Conservation (phyloP, 345 rosid genomes). For the Euphorbia peplus region DNA sequence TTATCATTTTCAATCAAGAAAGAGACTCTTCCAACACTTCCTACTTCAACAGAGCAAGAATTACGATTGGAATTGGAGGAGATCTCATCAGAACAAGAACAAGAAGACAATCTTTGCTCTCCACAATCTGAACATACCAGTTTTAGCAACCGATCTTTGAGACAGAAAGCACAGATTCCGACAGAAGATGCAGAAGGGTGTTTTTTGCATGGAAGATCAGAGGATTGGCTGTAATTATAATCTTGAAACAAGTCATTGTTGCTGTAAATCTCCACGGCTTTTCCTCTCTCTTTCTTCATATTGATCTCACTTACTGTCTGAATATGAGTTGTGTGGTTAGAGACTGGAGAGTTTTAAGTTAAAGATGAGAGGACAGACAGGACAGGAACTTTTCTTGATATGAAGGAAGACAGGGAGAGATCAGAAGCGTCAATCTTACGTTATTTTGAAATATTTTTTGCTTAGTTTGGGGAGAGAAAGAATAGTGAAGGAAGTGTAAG, state of each 20-base stretch:
- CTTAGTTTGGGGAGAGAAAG: constrained; percentile 7
- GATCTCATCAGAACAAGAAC: constrained; percentile 77
- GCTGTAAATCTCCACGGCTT: constrained; percentile 54
- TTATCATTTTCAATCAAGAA: constrained; percentile 73
- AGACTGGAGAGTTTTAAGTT: too few species aligned
- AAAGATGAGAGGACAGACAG: constrained; percentile 15
- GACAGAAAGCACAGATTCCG: constrained; percentile 83
- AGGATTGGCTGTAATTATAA: constrained; percentile 38
- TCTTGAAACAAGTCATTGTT: constrained; percentile 30
- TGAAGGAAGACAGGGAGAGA: constrained; percentile 31
- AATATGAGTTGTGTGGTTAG: too few species aligned
- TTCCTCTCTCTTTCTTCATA: constrained; percentile 81
- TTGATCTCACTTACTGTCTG: too few species aligned
- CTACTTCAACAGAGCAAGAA: constrained; percentile 58
- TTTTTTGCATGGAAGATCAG: constrained; percentile 71
- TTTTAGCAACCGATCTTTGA: constrained; percentile 77
- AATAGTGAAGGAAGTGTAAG: not conserved
- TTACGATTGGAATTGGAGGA: constrained; percentile 65
- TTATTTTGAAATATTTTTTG: constrained; percentile 33
- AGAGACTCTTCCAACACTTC: constrained; percentile 74
- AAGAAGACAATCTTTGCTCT: constrained; percentile 87
- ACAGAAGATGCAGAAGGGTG: constrained; percentile 71
- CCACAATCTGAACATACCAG: constrained; percentile 95
- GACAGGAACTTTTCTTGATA: constrained; percentile 11
- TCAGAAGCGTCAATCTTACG: constrained; percentile 71